Conservation (phyloP, 768 basidiomycete genomes). For the Daedaleopsis nitida region DNA sequence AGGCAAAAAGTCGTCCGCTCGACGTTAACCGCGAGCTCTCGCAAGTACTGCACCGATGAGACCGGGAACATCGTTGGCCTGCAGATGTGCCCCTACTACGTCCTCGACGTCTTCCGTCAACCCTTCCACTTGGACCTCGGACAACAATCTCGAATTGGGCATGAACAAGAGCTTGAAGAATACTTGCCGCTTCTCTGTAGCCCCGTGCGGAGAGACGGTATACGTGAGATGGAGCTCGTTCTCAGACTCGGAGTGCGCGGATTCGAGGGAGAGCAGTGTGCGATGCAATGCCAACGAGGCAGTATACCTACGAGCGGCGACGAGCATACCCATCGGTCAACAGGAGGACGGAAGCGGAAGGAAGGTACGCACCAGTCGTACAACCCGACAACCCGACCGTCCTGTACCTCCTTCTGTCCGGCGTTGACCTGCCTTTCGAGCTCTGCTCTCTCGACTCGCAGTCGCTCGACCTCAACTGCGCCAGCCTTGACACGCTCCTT, state of each 20-base stretch:
- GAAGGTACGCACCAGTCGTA: constrained; percentile 60
- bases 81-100: constrained; percentile 60
- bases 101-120: constrained; percentile 59
- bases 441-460: constrained; percentile 64
- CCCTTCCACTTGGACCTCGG: constrained; percentile 56
- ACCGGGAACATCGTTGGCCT: constrained; percentile 65
- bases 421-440: constrained; percentile 68
- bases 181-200: constrained; percentile 32
- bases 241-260: constrained; percentile 62
- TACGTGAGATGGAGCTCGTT: constrained; percentile 81
- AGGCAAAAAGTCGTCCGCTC: too few relatives aligned
- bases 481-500: constrained; percentile 65
- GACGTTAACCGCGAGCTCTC: constrained; percentile 34
- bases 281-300: constrained; percentile 68
- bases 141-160: constrained; percentile 68
- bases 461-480: constrained; percentile 55
- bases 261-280: constrained; percentile 58
- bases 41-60: constrained; percentile 63
- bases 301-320: constrained; percentile 56
- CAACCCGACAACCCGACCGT: constrained; percentile 60
- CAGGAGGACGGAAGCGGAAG: background rate
- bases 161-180: constrained; percentile 65
- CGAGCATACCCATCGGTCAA: background rate
- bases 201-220: constrained; percentile 34
- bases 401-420: constrained; percentile 55